Percentiles rank a stretch among this genome's conserved stretches.
Evolutionary conservation across 2,329 filamentous ascomycete species (phyloP).

Genomic region (Venturia effusa): DNA sequence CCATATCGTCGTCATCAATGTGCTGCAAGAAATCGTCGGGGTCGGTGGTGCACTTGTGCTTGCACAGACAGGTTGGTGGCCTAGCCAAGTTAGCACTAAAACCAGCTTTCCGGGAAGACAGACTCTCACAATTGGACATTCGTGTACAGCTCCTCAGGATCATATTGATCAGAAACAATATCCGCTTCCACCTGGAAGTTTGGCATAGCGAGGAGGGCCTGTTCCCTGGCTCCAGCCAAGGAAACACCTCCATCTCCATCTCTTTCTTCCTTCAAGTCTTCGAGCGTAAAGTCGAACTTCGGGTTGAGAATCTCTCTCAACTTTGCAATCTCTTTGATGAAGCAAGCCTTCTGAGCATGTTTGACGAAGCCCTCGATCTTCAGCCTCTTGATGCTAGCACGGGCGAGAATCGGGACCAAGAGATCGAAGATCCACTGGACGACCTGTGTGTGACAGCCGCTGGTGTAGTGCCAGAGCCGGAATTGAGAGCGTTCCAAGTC

Average conservation of each 20-base stretch:
- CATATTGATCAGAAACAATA: background rate
- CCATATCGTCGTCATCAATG: background rate
- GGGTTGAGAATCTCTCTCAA: background rate
- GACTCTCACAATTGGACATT: background rate
- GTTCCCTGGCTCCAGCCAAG: background rate
- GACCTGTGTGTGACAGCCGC: background rate
- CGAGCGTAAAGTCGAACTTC: background rate
- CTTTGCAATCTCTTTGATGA: background rate
- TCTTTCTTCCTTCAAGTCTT: background rate
- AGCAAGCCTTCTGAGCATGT: background rate
- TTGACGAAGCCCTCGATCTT: background rate
- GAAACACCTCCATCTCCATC: background rate
- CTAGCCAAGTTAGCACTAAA: background rate
- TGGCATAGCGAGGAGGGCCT: background rate
- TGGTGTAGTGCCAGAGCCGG: background rate
- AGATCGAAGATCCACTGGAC: background rate
- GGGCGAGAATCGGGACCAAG: background rate
- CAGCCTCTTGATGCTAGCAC: background rate
- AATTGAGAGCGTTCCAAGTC: background rate
- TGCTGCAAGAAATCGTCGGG: background rate
- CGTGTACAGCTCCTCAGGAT: background rate
- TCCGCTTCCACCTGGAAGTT: background rate
- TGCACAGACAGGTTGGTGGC: background rate
- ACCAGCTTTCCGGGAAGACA: background rate
- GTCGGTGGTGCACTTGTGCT: background rate